phyloP scores from a whole-genome alignment of 2,329 filamentous ascomycete genomes.

The Ascochyta viciae-villosae region DNA sequence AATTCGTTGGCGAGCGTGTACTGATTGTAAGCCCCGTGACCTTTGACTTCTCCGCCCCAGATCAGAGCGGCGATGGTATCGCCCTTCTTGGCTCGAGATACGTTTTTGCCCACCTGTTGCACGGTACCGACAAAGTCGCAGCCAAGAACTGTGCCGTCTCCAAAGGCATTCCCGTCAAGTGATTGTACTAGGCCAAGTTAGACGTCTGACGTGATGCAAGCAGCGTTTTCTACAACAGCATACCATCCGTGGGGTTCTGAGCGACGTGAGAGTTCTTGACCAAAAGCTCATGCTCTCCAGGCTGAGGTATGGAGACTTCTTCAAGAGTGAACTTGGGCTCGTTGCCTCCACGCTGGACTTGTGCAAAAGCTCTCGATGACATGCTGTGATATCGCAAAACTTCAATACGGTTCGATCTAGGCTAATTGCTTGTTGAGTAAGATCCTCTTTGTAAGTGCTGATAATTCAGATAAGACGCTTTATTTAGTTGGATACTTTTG shows the following conservation, averaged over 20 bases:
- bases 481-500: neutral
- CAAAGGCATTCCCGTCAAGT: slow-evolving; percentile 44
- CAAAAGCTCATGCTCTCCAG: slow-evolving; percentile 18
- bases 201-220: neutral
- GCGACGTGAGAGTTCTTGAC: slow-evolving; percentile 24
- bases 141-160: slow-evolving; percentile 41
- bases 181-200: slow-evolving; percentile 22
- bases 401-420: neutral
- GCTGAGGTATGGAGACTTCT: slow-evolving; percentile 7
- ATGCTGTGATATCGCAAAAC: neutral
- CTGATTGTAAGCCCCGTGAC: slow-evolving; percentile 41
- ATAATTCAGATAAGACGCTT: neutral
- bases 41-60: slow-evolving; percentile 29
- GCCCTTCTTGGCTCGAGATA: slow-evolving; percentile 31
- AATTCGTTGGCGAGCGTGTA: slow-evolving; percentile 52
- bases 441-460: neutral
- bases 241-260: slow-evolving; percentile 34
- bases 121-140: slow-evolving; percentile 51
- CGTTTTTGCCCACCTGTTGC: slow-evolving; percentile 40
- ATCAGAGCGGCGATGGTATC: slow-evolving; percentile 45
- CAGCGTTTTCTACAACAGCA: neutral
- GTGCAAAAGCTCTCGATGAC: slow-evolving; percentile 5
- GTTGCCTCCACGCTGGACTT: slow-evolving; percentile 19
- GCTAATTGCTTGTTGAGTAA: neutral
- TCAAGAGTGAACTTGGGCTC: slow-evolving; percentile 16